Base-by-base conservation (phyloP, 495 filamentous ascomycete species). In the Neurospora sp. region DNA sequence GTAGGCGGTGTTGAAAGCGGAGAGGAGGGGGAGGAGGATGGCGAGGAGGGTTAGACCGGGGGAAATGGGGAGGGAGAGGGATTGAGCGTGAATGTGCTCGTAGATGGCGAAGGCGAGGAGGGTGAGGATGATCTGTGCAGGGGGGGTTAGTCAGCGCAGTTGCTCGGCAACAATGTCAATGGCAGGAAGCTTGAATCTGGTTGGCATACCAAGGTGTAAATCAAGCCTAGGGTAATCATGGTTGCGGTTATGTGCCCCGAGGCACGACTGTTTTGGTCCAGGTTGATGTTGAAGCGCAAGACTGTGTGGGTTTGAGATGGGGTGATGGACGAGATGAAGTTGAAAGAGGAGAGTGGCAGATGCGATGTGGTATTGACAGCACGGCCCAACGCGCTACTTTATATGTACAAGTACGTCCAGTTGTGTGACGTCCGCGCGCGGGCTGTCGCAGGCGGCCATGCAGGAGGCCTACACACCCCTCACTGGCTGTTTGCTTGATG, bases 11-110 rank as follows among this genome's bases (percentile, higher is more conserved):
- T 83, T 83, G 72, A 85, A 75, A 70, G 82, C 82, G 42, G 87
- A 81, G 59, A 88, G 77, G 48, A 89, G 73, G 8, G 88, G 88
- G 16, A 89, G 82, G 39, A 87, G 80, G 69, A 88, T 82, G 23
- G 85, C 83, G 41, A 88, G 80, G 40, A 84, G 80, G 14, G 83
- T 81, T 7, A 88, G 83, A 39, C 77, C 78, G 27, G 84, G 76
- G 16, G 88, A 79, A 71, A 89, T 81, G 69, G 88, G 88, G 18
- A 89, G 82, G 40, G 82, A 84, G 73, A 89, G 84, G 54, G 74
- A 77, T 72, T 82, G 80, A 2, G 84, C 75, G 72, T 82, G 84
- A 42, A 83, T 80, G 74, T 85, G 83, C n/a, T 84, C 82, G 77
- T 87, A 89, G 72, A 81, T 81, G 38, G 80, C 77, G 71, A 81